Conservation (phyloP, 257 asterid species). For the Solanum sejunctum region DNA sequence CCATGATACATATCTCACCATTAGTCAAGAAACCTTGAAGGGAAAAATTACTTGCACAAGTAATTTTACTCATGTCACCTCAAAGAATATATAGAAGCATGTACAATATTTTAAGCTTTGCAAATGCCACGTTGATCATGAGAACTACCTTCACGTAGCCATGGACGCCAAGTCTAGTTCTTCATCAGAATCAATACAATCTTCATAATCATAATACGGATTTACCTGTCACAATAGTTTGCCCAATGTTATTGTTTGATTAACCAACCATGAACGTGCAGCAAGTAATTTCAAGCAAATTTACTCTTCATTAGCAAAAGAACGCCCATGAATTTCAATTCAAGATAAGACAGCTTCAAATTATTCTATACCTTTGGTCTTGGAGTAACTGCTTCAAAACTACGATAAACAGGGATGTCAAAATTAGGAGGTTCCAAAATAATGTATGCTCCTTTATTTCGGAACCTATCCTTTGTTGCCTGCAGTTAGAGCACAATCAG, state of each 20-base stretch:
- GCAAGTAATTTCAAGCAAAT: neutral
- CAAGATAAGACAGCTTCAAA: neutral
- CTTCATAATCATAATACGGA: slow-evolving; percentile 76
- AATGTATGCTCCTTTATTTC: slow-evolving; percentile 86
- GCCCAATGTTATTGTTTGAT: neutral
- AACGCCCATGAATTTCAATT: neutral
- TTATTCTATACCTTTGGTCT: slow-evolving; percentile 59
- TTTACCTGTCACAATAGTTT: slow-evolving; percentile 43
- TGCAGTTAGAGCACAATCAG: slow-evolving; percentile 16
- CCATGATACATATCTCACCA: neutral
- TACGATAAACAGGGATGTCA: slow-evolving; percentile 54
- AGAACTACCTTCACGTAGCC: slow-evolving; percentile 26
- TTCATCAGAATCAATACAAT: slow-evolving; percentile 82
- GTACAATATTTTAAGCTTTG: neutral
- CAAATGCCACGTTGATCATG: neutral
- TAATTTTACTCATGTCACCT: neutral
- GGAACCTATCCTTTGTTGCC: slow-evolving; percentile 83
- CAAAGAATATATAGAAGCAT: neutral
- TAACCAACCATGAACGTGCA: neutral
- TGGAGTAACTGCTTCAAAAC: slow-evolving; percentile 87
- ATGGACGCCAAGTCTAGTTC: slow-evolving; percentile 78
- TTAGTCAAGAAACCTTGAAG: neutral
- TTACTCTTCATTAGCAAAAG: neutral
- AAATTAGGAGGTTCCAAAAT: slow-evolving; percentile 74
- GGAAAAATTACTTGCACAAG: neutral